These are phyloP conservation scores for Syzygium syzygioides DNA, from an alignment of 441 rosid species.

Conservation along the genomic window DNA sequence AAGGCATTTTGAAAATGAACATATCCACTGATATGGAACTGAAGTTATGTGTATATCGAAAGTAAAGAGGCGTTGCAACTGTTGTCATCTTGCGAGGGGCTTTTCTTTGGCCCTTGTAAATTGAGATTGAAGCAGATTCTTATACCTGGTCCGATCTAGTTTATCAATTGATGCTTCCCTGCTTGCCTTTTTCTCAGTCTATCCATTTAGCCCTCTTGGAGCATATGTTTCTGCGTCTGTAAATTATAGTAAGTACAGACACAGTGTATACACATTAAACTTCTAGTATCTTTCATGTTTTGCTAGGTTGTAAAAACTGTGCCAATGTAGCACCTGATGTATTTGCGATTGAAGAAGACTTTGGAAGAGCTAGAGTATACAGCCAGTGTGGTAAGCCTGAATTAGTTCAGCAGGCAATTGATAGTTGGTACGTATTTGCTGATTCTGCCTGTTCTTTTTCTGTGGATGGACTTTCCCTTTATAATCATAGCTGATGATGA, in stretches of 20 bases:
- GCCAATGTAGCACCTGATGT: constrained; percentile 69
- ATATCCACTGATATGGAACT: not conserved
- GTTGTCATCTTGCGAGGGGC: not conserved
- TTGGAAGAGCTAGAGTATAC: constrained; percentile 88
- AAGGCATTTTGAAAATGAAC: not conserved
- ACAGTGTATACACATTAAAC: not conserved
- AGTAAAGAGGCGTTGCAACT: not conserved
- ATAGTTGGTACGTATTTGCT: constrained; percentile 54
- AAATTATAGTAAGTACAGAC: not conserved
- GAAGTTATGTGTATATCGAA: not conserved
- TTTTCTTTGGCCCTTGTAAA: not conserved
- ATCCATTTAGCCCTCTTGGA: not conserved
- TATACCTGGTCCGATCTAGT: not conserved
- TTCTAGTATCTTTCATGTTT: not conserved
- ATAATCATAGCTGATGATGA: not conserved
- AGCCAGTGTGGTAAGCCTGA: constrained; percentile 57
- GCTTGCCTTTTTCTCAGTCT: not conserved
- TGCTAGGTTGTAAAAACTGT: constrained; percentile 91
- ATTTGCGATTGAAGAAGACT: constrained; percentile 86
- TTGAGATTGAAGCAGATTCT: not conserved
- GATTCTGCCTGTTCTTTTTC: not conserved
- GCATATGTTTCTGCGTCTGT: not conserved
- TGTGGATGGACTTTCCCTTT: not conserved
- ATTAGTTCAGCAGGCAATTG: constrained; percentile 76
- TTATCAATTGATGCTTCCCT: not conserved